Evolutionary conservation across 2,329 filamentous ascomycete species (phyloP).

Genomic region (Hansfordia pulvinata): DNA sequence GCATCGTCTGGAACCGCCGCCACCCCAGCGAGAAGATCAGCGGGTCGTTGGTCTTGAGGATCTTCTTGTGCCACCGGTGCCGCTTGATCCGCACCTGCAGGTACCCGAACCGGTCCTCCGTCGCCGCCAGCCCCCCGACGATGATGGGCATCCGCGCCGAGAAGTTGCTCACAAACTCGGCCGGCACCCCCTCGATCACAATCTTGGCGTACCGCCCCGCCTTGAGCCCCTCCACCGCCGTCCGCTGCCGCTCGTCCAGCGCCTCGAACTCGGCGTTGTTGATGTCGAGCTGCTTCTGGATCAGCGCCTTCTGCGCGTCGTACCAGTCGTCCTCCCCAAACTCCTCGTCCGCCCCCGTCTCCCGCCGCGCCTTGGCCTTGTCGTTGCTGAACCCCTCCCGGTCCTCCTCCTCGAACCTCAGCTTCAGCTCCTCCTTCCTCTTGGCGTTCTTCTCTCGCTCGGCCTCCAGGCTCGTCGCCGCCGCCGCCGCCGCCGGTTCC

Average conservation of each 20-base stretch:
- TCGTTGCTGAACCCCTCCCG: slow-evolving; percentile 90
- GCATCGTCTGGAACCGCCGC: slow-evolving; percentile 85
- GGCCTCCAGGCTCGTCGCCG: slow-evolving; percentile 52
- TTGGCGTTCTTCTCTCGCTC: slow-evolving; percentile 86
- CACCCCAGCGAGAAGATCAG: slow-evolving; percentile 95
- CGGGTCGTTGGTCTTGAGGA: slow-evolving; percentile 94
- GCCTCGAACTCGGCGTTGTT: slow-evolving; percentile 87
- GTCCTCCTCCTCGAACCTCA: slow-evolving; percentile 95
- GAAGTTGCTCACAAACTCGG: slow-evolving; percentile 79
- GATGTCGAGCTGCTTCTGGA: slow-evolving; percentile 94
- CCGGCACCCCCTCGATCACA: slow-evolving; percentile 76
- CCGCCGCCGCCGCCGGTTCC: slow-evolving; percentile 27
- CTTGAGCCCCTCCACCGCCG: slow-evolving; percentile 77
- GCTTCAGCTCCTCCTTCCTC: slow-evolving; percentile 85
- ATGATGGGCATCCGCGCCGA: slow-evolving; percentile 72
- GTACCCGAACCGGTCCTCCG: slow-evolving; percentile 90
- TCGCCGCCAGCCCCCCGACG: slow-evolving; percentile 81
- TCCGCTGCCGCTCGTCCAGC: slow-evolving; percentile 71
- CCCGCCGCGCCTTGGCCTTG: slow-evolving; percentile 62
- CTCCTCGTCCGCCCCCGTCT: slow-evolving; percentile 57
- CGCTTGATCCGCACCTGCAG: slow-evolving; percentile 94
- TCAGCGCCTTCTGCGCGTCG: slow-evolving; percentile 83
- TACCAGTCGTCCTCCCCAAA: slow-evolving; percentile 99
- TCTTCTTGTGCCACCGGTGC: slow-evolving; percentile 98
- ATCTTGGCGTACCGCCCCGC: slow-evolving; percentile 90